Conservation (phyloP, 345 rosid genomes). For the Pistacia vera region DNA sequence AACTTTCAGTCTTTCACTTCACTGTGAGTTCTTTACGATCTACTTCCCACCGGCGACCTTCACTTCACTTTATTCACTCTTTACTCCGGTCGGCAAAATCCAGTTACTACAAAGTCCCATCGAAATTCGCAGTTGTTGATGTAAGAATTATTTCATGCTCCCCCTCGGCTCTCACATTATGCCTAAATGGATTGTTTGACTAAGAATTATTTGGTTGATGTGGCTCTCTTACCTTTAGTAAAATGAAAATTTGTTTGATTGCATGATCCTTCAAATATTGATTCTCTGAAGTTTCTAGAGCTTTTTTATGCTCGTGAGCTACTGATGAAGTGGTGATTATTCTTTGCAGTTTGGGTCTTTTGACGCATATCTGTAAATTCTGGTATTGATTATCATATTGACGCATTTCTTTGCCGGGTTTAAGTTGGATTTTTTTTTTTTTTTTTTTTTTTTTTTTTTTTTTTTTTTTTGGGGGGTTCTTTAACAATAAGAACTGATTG, state of each 20-base stretch:
- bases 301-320: background rate
- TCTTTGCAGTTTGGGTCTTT: background rate
- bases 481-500: background rate
- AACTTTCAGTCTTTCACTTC: too few species aligned
- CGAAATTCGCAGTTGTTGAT: too few species aligned
- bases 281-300: slow-evolving; percentile 4
- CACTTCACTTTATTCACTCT: too few species aligned
- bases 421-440: background rate
- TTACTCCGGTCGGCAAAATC: too few species aligned
- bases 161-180: too few species aligned
- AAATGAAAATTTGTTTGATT: slow-evolving; percentile 10
- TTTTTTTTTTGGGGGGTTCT: background rate
- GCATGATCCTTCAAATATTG: slow-evolving; percentile 19
- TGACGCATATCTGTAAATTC: background rate
- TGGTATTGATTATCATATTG: background rate
- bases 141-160: too few species aligned
- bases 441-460: background rate
- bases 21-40: too few species aligned
- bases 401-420: background rate
- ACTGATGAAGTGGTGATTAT: background rate
- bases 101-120: too few species aligned
- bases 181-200: too few species aligned
- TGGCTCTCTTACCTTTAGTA: background rate
- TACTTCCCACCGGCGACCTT: too few species aligned
- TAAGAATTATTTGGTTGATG: background rate